Base-by-base conservation (phyloP, 2,329 filamentous ascomycete genomes). In the Trichothecium roseum region DNA sequence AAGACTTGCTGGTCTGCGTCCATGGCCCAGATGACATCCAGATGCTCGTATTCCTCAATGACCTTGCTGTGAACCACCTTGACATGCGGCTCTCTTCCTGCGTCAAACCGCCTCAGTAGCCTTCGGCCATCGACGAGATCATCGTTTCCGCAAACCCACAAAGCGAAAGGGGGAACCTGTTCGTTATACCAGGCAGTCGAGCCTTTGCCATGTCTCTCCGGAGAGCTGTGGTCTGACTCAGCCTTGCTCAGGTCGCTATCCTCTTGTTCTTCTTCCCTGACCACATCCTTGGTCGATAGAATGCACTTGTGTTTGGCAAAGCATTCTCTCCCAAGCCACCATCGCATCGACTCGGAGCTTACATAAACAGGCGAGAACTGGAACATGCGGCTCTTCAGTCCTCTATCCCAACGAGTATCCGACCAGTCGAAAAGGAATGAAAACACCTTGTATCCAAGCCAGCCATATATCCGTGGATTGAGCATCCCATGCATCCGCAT, bases 21-120 rank as follows among this genome's bases (percentile, higher is more conserved):
- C 68, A 95, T 85, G 0, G 88, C 87, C 89, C 89, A 95, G 27
- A 96, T 77, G 2, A 95, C 85, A 59, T 95, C 89, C 4, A 96
- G 69, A 58, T 96, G 89, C 60, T 95, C 89, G 54, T 94, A 94
- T 32, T 81, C 84, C 3, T 84, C 77, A 30, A 95, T 82, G 16
- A 93, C 66, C 52, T 85, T 93, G 42, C 73, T 72, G 58, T 94
- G 84, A 4, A 94, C 84, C 5, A 95, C 62, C 28, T 72, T 66
- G 8, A 93, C 85, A 50, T 85, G 68, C 2, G 89, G 89, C 56
- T 96, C 89, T 18, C 84, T 68, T 0, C 82, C 83, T 29, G 72
- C 71, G 47, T 83, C 72, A 43, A 95, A 83, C 2, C 89, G 71
- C 15, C 74, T 67, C 3, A 95, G 63, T 8, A 95, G 65, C 36